These are phyloP conservation scores for Turnera subulata DNA, from an alignment of 345 rosid genomes.

Conservation along the genomic window DNA sequence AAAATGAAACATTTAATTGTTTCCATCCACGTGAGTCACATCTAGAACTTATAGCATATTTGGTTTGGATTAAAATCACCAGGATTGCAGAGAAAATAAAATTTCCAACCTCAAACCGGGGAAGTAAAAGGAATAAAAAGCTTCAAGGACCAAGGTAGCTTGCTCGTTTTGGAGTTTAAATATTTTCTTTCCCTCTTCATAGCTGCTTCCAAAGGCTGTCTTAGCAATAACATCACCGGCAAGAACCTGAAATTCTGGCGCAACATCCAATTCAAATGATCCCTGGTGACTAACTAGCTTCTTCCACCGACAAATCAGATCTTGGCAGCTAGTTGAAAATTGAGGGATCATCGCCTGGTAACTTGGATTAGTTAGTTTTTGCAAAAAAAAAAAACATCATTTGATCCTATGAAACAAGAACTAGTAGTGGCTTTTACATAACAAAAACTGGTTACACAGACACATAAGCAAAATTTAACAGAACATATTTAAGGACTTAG, in stretches of 20 bases:
- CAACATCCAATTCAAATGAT: slow-evolving; percentile 40
- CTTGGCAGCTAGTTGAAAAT: slow-evolving; percentile 30
- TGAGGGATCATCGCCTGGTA: slow-evolving; percentile 34
- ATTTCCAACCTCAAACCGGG: slow-evolving; percentile 50
- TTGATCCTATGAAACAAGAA: no score
- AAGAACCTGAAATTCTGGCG: slow-evolving; percentile 47
- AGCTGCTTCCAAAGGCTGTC: slow-evolving; percentile 49
- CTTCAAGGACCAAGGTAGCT: slow-evolving; percentile 27
- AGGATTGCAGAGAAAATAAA: neutral
- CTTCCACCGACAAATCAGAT: slow-evolving; percentile 41
- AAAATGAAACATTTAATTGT: neutral
- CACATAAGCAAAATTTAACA: no score
- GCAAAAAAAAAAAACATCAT: no score
- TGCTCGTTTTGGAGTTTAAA: slow-evolving; percentile 40
- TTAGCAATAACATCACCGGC: slow-evolving; percentile 40
- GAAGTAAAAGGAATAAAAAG: slow-evolving; percentile 34
- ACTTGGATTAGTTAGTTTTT: neutral
- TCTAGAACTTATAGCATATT: no score
- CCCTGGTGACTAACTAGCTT: slow-evolving; percentile 20
- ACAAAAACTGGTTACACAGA: no score
- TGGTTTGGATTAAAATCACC: no score
- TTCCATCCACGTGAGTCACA: no score
- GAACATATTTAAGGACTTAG: no score
- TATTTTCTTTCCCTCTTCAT: slow-evolving; percentile 45
- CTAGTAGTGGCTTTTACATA: no score